Evolutionary conservation across 1,139 yeast genomes (phyloP), one percentile per base, ranked within the genome.

Genomic region (Candida sanyaensis): DNA sequence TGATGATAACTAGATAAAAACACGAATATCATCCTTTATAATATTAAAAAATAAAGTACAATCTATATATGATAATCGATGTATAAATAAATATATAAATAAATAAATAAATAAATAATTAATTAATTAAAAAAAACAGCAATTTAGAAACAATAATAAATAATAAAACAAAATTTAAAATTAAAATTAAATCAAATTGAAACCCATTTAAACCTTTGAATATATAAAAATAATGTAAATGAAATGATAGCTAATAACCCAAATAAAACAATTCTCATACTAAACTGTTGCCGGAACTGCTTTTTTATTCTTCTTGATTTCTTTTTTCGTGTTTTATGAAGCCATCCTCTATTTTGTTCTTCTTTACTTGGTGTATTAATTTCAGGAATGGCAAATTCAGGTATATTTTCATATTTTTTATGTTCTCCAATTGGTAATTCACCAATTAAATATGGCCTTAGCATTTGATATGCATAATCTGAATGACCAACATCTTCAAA

Each of bases 401-500:
- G 37, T 13, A 33, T 29, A 23, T 49, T 46, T 31, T 42, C 41
- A 31, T 44, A 37, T 28, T 27, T 39, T 37, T 36, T 46, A 24
- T 50, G 63, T 28, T 70, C 68, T 4, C 47, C 34, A 2, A 58
- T 53, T 5, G 48, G 48, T 5, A 74, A 50, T 24, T 66, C 69
- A 1, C 80, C 80, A 2, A 72, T 46, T 44, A 56, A 65, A 54
- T 66, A 72, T 1, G 79, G 78, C 6, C 53, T 60, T 6, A 76
- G 56, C 78, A 75, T 72, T 37, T 61, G 60, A 17, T 68, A 57
- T 1, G 81, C 80, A 51, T 67, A 73, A 43, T 71, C 71, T 2
- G 78, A 72, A 58, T 76, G 81, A n/a, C 71, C 78, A 21, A 76
- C 81, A 53, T 76, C 81, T 51, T 73, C 78, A 58, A 81, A 82